phyloP scores from a whole-genome alignment of 352 stramenopile genomes.

The Phytophthora europaea region DNA sequence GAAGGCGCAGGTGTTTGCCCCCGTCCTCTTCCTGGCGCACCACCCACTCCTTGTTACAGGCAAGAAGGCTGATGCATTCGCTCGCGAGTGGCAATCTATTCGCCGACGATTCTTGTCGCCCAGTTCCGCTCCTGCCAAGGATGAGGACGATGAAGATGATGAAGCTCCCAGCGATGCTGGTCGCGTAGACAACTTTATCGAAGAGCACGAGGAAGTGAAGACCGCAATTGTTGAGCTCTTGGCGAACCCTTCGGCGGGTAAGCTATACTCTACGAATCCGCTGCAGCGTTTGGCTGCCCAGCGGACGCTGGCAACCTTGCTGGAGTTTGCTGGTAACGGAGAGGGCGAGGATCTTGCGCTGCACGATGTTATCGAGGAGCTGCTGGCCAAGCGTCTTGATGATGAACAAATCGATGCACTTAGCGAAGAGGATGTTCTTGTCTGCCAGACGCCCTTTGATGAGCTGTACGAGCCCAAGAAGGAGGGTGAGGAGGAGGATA shows the following conservation, averaged over 20 bases:
- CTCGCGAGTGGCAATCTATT: slow-evolving; percentile 73
- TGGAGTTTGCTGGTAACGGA: slow-evolving; percentile 86
- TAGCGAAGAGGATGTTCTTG: slow-evolving; percentile 61
- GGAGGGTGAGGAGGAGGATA: slow-evolving; percentile 40
- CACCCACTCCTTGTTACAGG: slow-evolving; percentile 81
- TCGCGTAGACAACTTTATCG: slow-evolving; percentile 81
- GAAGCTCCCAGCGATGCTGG: slow-evolving; percentile 67
- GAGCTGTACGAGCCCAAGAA: slow-evolving; percentile 81
- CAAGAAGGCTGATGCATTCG: slow-evolving; percentile 57
- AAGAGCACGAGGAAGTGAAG: slow-evolving; percentile 73
- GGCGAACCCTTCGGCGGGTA: slow-evolving; percentile 49
- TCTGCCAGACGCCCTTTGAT: slow-evolving; percentile 76
- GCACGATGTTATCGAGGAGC: slow-evolving; percentile 73
- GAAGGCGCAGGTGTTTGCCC: slow-evolving; percentile 61
- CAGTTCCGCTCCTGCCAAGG: slow-evolving; percentile 13
- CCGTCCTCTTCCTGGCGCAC: slow-evolving; percentile 68
- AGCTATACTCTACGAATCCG: slow-evolving; percentile 61
- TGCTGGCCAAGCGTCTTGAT: slow-evolving; percentile 65
- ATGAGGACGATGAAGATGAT: slow-evolving; percentile 55
- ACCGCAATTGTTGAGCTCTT: slow-evolving; percentile 59
- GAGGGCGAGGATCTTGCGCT: slow-evolving; percentile 80
- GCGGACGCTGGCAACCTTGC: slow-evolving; percentile 73
- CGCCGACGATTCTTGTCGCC: slow-evolving; percentile 66
- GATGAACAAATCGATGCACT: slow-evolving; percentile 60
- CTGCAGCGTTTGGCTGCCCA: slow-evolving; percentile 73